Evolutionary conservation across 208 protist species (phyloP).

Genomic region (Chromosphaera perkinsii): DNA sequence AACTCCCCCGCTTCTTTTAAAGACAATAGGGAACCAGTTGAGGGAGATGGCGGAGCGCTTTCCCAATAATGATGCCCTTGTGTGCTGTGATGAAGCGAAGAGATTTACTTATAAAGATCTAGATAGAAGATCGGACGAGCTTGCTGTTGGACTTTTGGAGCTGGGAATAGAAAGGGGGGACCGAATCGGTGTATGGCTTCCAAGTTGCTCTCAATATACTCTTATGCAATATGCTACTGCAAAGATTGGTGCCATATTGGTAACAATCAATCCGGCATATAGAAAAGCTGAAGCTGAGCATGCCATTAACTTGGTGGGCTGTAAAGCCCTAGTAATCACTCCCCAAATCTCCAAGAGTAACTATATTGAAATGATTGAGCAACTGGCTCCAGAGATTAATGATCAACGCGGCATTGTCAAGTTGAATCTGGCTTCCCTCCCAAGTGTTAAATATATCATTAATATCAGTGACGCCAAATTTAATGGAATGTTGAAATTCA

Average conservation of each 20-base stretch:
- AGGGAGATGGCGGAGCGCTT: no score
- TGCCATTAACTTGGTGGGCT: constrained; percentile 49
- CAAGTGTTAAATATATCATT: background rate
- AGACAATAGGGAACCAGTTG: no score
- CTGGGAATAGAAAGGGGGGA: constrained; percentile 55
- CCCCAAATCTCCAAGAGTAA: constrained; percentile 41
- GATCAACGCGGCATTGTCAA: background rate
- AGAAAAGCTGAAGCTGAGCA: constrained; percentile 44
- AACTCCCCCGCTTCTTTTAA: no score
- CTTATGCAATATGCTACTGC: constrained; percentile 49
- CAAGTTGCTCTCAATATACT: constrained; percentile 52
- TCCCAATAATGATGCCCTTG: no score
- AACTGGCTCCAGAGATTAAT: constrained; percentile 10
- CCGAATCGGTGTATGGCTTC: constrained; percentile 60
- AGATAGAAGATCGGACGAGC: no score
- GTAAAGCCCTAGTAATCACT: constrained; percentile 48
- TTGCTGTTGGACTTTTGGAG: constrained; percentile 45
- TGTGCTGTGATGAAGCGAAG: no score
- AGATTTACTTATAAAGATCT: no score
- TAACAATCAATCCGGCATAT: constrained; percentile 63
- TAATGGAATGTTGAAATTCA: constrained; percentile 1
- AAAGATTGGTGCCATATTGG: constrained; percentile 54
- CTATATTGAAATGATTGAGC: constrained; percentile 29
- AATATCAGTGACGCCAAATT: background rate
- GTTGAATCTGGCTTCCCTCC: background rate